Evolutionary conservation across 2,329 filamentous ascomycete genomes (phyloP), one percentile per base, ranked within the genome.

Genomic region (Arthrobotrys conoides): DNA sequence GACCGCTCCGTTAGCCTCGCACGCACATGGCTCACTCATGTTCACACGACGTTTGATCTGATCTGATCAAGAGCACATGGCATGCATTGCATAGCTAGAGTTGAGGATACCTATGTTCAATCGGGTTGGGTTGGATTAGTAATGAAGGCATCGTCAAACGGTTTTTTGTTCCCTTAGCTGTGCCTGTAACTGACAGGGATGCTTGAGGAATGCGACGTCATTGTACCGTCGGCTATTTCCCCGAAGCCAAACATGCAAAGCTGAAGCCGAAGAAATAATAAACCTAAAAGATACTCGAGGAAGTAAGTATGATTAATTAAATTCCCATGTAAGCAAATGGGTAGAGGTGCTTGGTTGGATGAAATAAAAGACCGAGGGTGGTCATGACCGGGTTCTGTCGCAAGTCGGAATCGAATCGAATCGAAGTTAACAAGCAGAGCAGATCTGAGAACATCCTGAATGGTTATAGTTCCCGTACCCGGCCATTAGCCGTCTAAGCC

Each of bases 401-500:
- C 51, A 18, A 18, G 51, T 55, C 51, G 51, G 51, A 55, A 55
- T 30, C 6, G 3, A 30, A n/a, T n/a, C n/a, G n/a, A n/a, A n/a
- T n/a, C n/a, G n/a, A n/a, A n/a, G n/a, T n/a, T n/a, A 55, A n/a
- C 30, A 20, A 16, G 6, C 16, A 18, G 5, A 9, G 16, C 18
- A 46, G n/a, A 44, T 12, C 2, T 5, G 14, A n/a, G 22, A 30
- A n/a, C 24, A 27, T 59, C 53, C 53, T 20, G 53, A 59, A 18
- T 18, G 30, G 53, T 59, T 38, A 36, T 59, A 59, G 53, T 38
- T 59, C 53, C 53, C 53, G 53, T 59, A 18, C 53, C 53, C 22
- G 51, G 27, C 10, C n/a, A 33, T 33, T 51, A 51, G 48, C 48
- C 36, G 44, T 46, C 27, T 30, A 30, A 30, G 27, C 27, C 27